A percentile compares a stretch with the other conserved stretches of the same genome.
Evolutionary conservation across 768 basidiomycete genomes (phyloP).

Genomic region (Lentinula guzmanii): DNA sequence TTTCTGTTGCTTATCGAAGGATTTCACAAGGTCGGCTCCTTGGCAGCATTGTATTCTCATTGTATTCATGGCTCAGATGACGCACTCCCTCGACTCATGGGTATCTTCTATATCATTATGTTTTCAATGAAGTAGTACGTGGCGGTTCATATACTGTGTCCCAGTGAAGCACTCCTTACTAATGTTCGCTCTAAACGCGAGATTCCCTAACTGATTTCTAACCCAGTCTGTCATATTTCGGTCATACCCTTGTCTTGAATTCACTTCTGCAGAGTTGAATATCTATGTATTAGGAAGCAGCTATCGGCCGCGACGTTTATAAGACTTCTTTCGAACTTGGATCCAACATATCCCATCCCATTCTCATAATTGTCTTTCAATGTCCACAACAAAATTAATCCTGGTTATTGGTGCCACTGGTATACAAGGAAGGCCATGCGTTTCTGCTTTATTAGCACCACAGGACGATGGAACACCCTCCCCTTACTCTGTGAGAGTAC

Average conservation of each 20-base stretch:
- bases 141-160: no score
- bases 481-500: conserved; percentile 35
- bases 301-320: neutral
- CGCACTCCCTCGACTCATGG: no score
- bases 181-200: no score
- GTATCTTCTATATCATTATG: no score
- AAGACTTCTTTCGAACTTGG: neutral
- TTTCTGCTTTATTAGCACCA: conserved; percentile 29
- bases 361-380: neutral
- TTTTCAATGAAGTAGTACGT: no score
- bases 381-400: conserved; percentile 25
- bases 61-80: no score
- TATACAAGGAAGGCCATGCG: conserved; percentile 35
- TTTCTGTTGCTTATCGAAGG: neutral
- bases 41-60: neutral
- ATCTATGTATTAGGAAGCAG: neutral
- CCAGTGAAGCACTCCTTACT: no score
- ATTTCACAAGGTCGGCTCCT: neutral
- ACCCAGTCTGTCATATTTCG: no score
- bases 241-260: neutral
- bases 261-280: neutral
- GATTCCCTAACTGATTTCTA: no score
- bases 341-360: neutral
- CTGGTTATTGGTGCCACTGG: conserved; percentile 43
- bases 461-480: conserved; percentile 29